Conservation (phyloP, 345 rosid genomes). For the Aquilaria malaccensis region DNA sequence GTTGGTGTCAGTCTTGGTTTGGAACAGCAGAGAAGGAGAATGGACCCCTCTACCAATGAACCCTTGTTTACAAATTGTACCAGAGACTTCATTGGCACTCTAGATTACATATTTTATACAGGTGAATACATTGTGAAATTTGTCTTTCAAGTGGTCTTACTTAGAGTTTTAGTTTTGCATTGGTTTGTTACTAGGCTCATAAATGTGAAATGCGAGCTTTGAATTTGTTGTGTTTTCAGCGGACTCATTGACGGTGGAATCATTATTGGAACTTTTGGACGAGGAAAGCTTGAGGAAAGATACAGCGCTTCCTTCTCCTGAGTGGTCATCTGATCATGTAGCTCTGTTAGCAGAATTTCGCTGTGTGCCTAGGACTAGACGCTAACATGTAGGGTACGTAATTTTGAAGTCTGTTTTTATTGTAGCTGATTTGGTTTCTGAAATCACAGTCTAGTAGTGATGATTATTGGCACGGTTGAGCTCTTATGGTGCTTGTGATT, state of each 20-base stretch:
- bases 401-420: not conserved
- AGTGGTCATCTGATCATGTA: slow-evolving; percentile 98
- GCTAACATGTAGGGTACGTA: slow-evolving; percentile 44
- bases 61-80: slow-evolving; percentile 96
- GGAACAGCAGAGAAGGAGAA: slow-evolving; percentile 80
- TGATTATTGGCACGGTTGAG: not conserved
- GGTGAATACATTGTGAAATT: slow-evolving; percentile 30
- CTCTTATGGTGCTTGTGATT: not conserved
- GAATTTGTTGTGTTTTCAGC: slow-evolving; percentile 38
- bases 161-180: not conserved
- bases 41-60: slow-evolving; percentile 84
- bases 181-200: not conserved
- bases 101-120: slow-evolving; percentile 94
- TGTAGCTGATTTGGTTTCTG: too few species aligned
- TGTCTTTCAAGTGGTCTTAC: not conserved
- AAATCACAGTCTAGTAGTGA: not conserved
- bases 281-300: slow-evolving; percentile 98
- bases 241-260: slow-evolving; percentile 83
- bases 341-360: slow-evolving; percentile 96
- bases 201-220: slow-evolving; percentile 7
- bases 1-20: slow-evolving; percentile 44
- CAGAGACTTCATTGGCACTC: slow-evolving; percentile 86
- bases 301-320: slow-evolving; percentile 99
- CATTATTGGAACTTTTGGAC: slow-evolving; percentile 94
- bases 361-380: slow-evolving; percentile 86